Conservation (phyloP, 371 early-diverging fungal species). For the Mortierella sp. region DNA sequence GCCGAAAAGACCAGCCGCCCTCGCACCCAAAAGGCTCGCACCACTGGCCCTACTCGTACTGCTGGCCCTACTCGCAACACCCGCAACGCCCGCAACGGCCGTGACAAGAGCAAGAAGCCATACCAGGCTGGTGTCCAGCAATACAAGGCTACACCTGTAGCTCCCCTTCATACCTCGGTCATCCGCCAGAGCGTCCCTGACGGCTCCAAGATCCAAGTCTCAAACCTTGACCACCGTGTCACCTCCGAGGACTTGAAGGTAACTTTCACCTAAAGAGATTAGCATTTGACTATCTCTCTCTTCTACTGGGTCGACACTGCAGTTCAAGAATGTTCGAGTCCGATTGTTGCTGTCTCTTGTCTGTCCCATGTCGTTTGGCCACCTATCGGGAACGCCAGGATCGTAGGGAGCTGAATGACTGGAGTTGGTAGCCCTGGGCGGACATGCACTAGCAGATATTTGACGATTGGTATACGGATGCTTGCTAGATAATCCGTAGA, state of each 20-base stretch:
- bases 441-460: neutral
- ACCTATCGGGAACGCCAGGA: neutral
- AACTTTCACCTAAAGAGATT: slow-evolving; percentile 54
- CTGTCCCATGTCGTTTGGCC: slow-evolving; percentile 8
- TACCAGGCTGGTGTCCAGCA: slow-evolving; percentile 60
- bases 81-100: slow-evolving; percentile 59
- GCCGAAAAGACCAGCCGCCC: slow-evolving; percentile 57
- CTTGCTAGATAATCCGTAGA: neutral
- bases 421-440: neutral
- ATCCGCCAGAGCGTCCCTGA: slow-evolving; percentile 56
- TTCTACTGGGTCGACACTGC: neutral
- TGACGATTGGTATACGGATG: too few relatives aligned
- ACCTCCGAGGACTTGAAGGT: slow-evolving; percentile 76
- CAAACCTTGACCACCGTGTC: slow-evolving; percentile 81
- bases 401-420: neutral
- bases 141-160: slow-evolving; percentile 52
- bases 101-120: slow-evolving; percentile 59
- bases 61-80: slow-evolving; percentile 49
- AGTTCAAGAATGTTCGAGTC: slow-evolving; percentile 12
- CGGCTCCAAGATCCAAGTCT: slow-evolving; percentile 75
- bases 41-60: slow-evolving; percentile 19
- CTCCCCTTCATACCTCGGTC: slow-evolving; percentile 54
- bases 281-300: slow-evolving; percentile 16
- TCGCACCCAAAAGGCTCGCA: slow-evolving; percentile 27
- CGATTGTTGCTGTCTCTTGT: neutral